Evolutionary conservation across 257 asterid genomes (phyloP).

Genomic region (Nyctanthes arbortristis): DNA sequence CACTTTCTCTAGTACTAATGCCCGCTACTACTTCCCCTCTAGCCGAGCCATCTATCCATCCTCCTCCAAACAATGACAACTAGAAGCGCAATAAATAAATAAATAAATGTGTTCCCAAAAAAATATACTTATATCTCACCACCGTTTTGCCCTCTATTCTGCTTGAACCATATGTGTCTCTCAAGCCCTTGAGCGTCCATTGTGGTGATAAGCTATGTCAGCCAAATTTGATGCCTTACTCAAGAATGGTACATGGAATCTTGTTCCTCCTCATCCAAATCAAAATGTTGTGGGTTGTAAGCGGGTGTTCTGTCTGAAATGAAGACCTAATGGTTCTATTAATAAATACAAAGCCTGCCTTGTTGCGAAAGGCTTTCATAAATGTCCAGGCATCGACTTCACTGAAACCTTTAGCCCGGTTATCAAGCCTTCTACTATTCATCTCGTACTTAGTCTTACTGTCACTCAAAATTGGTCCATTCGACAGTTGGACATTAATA

Average conservation of each 20-base stretch:
- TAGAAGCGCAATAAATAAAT: too few relatives aligned
- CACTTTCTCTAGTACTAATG: background rate
- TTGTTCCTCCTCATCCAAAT: background rate
- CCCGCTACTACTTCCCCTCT: too few relatives aligned
- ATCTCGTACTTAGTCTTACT: background rate
- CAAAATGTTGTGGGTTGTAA: background rate
- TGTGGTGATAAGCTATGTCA: too few relatives aligned
- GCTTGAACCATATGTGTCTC: background rate
- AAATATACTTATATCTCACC: too few relatives aligned
- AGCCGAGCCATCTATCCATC: too few relatives aligned
- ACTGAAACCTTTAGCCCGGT: constrained; percentile 6
- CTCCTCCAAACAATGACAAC: too few relatives aligned
- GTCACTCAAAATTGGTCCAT: background rate
- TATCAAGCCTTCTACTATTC: constrained; percentile 8
- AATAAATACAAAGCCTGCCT: background rate
- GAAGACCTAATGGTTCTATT: background rate
- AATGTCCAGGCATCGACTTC: constrained; percentile 3
- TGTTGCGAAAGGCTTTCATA: constrained; percentile 12
- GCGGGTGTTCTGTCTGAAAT: background rate
- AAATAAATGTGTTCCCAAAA: too few relatives aligned
- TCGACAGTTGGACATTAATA: constrained; percentile 8
- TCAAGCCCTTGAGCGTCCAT: background rate
- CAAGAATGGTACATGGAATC: background rate
- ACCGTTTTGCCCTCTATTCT: too few relatives aligned
- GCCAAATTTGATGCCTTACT: background rate